Percentiles rank a stretch among this genome's conserved stretches.
phyloP scores from a whole-genome alignment of 148 eudicot genomes.

The Cornus florida region DNA sequence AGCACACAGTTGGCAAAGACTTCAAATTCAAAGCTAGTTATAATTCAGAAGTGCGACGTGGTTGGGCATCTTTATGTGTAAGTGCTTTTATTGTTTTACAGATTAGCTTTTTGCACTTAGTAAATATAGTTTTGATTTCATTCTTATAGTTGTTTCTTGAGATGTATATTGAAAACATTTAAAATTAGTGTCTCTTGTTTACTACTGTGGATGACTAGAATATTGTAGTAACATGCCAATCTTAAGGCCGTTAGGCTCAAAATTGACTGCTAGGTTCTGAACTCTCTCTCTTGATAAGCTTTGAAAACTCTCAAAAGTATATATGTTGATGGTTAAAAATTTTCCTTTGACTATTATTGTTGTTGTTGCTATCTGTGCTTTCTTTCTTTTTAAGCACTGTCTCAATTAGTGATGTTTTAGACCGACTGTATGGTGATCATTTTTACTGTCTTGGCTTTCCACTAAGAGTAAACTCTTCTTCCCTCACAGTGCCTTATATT shows the following conservation, averaged over 20 bases:
- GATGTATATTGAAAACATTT: no score
- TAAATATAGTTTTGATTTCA: background rate
- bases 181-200: background rate
- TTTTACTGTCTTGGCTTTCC: no score
- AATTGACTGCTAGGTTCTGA: background rate
- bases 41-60: slow-evolving; percentile 82
- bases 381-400: no score
- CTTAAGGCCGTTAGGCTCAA: background rate
- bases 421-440: no score
- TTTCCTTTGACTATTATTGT: no score
- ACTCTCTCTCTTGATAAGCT: background rate
- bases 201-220: background rate
- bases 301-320: no score
- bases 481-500: no score
- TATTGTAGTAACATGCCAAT: background rate
- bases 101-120: background rate
- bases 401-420: no score
- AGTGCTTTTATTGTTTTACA: slow-evolving; percentile 19
- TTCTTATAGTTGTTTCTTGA: background rate
- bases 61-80: slow-evolving; percentile 99
- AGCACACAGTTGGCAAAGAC: slow-evolving; percentile 85
- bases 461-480: no score
- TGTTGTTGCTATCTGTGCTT: no score
- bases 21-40: slow-evolving; percentile 95
- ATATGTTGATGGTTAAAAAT: no score